These are phyloP conservation scores for Neofusicoccum sp. DNA, from an alignment of 2,329 filamentous ascomycete species.

Conservation along the genomic window DNA sequence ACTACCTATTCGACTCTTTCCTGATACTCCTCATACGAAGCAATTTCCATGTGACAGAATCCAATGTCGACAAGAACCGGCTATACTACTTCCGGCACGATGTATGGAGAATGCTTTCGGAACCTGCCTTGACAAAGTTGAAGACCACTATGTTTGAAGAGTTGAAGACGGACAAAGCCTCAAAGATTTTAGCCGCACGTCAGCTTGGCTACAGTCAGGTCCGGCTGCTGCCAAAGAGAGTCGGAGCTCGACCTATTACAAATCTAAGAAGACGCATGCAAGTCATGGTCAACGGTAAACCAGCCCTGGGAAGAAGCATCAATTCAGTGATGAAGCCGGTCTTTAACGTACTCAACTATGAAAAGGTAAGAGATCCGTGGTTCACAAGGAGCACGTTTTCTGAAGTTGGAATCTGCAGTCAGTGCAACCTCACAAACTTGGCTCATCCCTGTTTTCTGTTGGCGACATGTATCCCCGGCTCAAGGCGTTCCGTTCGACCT, in stretches of 20 bases:
- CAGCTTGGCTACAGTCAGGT: slow-evolving; percentile 76
- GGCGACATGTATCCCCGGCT: slow-evolving; percentile 77
- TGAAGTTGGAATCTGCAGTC: slow-evolving; percentile 27
- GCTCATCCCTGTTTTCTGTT: slow-evolving; percentile 78
- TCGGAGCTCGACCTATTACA: slow-evolving; percentile 78
- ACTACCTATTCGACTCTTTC: slow-evolving; percentile 91
- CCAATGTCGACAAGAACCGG: slow-evolving; percentile 74
- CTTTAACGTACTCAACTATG: slow-evolving; percentile 75
- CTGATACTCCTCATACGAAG: slow-evolving; percentile 82
- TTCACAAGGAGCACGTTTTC: not conserved
- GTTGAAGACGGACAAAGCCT: slow-evolving; percentile 61
- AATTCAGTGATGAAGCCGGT: slow-evolving; percentile 73
- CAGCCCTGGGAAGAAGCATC: slow-evolving; percentile 64
- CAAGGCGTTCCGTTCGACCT: slow-evolving; percentile 64
- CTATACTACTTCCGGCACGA: slow-evolving; percentile 96
- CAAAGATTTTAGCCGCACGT: slow-evolving; percentile 61
- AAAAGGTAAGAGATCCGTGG: slow-evolving; percentile 59
- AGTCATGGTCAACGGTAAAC: slow-evolving; percentile 55
- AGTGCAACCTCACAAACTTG: slow-evolving; percentile 61
- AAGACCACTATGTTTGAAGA: slow-evolving; percentile 79
- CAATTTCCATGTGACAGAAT: slow-evolving; percentile 95
- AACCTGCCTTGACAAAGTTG: slow-evolving; percentile 69
- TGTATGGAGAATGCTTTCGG: slow-evolving; percentile 76
- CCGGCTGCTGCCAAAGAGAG: slow-evolving; percentile 78
- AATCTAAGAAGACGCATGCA: slow-evolving; percentile 73